Percentiles rank a stretch among this genome's conserved stretches.
Evolutionary conservation across 371 early-diverging fungal species (phyloP).

Genomic region (Mortierella sp.): DNA sequence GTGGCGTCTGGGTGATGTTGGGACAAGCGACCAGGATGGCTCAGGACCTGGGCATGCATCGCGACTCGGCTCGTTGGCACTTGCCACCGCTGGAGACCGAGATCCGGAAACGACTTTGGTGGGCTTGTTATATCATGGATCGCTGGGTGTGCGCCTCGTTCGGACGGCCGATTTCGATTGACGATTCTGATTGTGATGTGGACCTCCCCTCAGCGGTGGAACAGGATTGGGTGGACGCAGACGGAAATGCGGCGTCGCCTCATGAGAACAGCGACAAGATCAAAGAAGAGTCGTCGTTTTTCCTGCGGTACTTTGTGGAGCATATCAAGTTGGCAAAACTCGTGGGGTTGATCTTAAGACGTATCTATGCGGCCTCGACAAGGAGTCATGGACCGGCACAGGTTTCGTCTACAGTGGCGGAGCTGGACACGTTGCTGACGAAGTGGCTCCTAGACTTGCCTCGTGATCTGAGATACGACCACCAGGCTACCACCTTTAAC

Average conservation of each 20-base stretch:
- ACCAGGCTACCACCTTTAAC: slow-evolving; percentile 24
- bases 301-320: slow-evolving; percentile 47
- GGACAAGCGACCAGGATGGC: slow-evolving; percentile 78
- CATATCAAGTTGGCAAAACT: slow-evolving; percentile 52
- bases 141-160: slow-evolving; percentile 60
- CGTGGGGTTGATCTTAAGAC: slow-evolving; percentile 41
- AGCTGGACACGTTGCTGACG: slow-evolving; percentile 49
- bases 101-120: slow-evolving; percentile 74
- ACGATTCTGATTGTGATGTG: slow-evolving; percentile 51
- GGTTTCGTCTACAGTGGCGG: slow-evolving; percentile 38
- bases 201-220: slow-evolving; percentile 48
- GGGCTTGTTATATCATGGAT: slow-evolving; percentile 73
- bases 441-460: slow-evolving; percentile 53
- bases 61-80: slow-evolving; percentile 71
- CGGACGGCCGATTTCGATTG: slow-evolving; percentile 55
- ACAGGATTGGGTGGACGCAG: slow-evolving; percentile 48
- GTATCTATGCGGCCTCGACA: slow-evolving; percentile 48
- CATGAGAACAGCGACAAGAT: slow-evolving; percentile 31
- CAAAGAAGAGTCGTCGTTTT: slow-evolving; percentile 31
- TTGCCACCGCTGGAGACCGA: slow-evolving; percentile 70
- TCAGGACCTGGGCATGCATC: slow-evolving; percentile 78
- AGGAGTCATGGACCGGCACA: slow-evolving; percentile 41
- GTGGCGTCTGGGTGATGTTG: slow-evolving; percentile 53
- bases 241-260: slow-evolving; percentile 22
- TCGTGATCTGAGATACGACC: slow-evolving; percentile 36